These are phyloP conservation scores for Diphasiastrum complanatum DNA, from an alignment of 83 land plant genomes.

Conservation along the genomic window DNA sequence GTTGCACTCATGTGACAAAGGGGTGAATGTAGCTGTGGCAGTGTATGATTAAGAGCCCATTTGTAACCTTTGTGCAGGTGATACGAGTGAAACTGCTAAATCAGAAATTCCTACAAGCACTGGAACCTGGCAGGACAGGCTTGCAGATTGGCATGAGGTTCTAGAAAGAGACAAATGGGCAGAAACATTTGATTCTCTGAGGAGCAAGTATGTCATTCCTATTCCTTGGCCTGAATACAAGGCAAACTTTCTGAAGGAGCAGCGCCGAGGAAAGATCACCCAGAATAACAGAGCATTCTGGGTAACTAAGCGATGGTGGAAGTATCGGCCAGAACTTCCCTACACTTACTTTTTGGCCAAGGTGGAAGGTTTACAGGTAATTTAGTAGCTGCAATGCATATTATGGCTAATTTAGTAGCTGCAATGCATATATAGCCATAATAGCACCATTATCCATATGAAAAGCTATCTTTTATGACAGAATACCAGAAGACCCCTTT, in stretches of 20 bases:
- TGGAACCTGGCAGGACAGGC: conserved; percentile 76
- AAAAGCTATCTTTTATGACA: no score
- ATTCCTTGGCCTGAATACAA: conserved; percentile 64
- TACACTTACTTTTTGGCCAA: conserved; percentile 78
- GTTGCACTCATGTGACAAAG: not conserved
- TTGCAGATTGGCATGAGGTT: conserved; percentile 56
- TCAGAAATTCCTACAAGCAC: conserved; percentile 13
- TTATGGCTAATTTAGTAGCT: not conserved
- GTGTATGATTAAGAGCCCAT: not conserved
- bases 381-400: not conserved
- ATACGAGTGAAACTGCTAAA: not conserved
- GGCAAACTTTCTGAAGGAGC: conserved; percentile 49
- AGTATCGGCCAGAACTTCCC: conserved; percentile 86
- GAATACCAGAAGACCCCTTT: no score
- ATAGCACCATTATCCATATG: no score
- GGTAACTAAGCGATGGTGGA: conserved; percentile 95
- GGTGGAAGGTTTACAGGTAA: conserved; percentile 74
- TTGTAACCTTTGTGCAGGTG: not conserved
- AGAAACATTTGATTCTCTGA: conserved; percentile 42
- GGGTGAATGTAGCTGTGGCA: not conserved
- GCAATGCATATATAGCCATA: no score
- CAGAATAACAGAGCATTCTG: conserved; percentile 49
- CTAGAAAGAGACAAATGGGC: conserved; percentile 46
- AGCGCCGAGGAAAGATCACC: conserved; percentile 28
- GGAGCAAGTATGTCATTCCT: conserved; percentile 49